These are phyloP conservation scores for Microstegium vimineum DNA, from an alignment of 176 grass and related monocot species.

Conservation along the genomic window DNA sequence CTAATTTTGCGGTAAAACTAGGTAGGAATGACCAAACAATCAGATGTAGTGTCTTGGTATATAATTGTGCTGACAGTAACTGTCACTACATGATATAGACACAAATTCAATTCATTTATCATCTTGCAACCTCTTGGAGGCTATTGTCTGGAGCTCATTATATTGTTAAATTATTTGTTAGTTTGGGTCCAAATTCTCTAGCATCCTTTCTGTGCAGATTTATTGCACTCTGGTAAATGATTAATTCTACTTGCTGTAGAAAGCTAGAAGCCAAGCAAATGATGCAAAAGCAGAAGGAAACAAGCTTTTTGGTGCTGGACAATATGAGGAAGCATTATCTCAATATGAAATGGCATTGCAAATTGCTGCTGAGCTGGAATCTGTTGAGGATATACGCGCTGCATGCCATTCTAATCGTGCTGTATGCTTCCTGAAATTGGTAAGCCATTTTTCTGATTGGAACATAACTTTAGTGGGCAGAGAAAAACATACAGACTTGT, in stretches of 20 bases:
- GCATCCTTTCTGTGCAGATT: background rate
- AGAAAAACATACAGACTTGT: background rate
- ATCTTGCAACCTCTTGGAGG: background rate
- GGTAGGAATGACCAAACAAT: background rate
- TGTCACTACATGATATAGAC: background rate
- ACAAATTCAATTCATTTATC: background rate
- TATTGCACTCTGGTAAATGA: slow-evolving; percentile 12
- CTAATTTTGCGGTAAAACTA: background rate
- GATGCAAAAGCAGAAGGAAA: slow-evolving; percentile 91
- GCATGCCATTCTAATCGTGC: slow-evolving; percentile 82
- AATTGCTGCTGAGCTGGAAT: slow-evolving; percentile 76
- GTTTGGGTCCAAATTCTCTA: background rate
- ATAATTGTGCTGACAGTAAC: background rate
- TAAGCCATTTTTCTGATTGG: slow-evolving; percentile 11
- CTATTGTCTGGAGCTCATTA: background rate
- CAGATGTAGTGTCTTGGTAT: background rate
- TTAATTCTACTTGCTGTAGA: slow-evolving; percentile 39
- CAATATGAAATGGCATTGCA: slow-evolving; percentile 66
- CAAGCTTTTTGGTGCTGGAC: slow-evolving; percentile 56
- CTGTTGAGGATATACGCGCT: slow-evolving; percentile 60
- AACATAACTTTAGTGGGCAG: background rate
- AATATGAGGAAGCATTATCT: slow-evolving; percentile 64
- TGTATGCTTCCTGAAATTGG: slow-evolving; percentile 90
- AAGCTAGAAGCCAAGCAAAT: slow-evolving; percentile 71
- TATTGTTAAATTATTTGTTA: background rate